Percentiles rank a stretch among this genome's conserved stretches.
phyloP scores from a whole-genome alignment of 75 land plant species.

The Selaginella tamariscina region DNA sequence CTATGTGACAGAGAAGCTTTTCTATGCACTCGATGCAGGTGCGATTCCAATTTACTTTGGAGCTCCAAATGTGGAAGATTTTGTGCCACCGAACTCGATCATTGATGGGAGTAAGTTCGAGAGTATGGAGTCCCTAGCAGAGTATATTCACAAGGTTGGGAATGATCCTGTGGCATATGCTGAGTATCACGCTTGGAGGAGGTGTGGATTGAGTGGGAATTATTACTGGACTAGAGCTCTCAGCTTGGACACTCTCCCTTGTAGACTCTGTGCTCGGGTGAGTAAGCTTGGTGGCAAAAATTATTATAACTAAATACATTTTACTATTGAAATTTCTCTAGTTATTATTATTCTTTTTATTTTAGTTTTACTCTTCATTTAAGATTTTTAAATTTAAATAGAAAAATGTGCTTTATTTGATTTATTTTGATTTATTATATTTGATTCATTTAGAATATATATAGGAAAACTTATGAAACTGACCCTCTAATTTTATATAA shows the following conservation, averaged over 20 bases:
- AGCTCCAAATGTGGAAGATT: constrained; percentile 86
- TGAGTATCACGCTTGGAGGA: constrained; percentile 92
- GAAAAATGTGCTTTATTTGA: too few species aligned
- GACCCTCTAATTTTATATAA: too few species aligned
- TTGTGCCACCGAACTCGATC: constrained; percentile 87
- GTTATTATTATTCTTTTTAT: too few species aligned
- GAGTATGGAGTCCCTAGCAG: constrained; percentile 54
- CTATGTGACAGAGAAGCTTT: constrained; percentile 97
- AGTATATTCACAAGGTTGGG: constrained; percentile 62
- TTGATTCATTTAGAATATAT: too few species aligned
- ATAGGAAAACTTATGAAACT: too few species aligned
- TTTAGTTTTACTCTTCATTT: too few species aligned
- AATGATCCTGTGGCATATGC: constrained; percentile 77
- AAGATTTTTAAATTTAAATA: too few species aligned
- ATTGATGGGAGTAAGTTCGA: constrained; percentile 67
- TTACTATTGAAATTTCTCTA: too few species aligned
- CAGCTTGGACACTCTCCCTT: constrained; percentile 92
- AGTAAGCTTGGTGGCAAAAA: too few species aligned
- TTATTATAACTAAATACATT: too few species aligned
- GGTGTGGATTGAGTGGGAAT: constrained; percentile 81
- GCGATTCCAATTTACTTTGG: constrained; percentile 94
- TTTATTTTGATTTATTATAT: too few species aligned
- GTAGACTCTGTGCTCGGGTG: constrained; percentile 67
- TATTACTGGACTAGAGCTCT: constrained; percentile 50
- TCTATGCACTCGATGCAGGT: constrained; percentile 80